phyloP scores from a whole-genome alignment of 2,329 filamentous ascomycete species.

The Aspergillus sp. region DNA sequence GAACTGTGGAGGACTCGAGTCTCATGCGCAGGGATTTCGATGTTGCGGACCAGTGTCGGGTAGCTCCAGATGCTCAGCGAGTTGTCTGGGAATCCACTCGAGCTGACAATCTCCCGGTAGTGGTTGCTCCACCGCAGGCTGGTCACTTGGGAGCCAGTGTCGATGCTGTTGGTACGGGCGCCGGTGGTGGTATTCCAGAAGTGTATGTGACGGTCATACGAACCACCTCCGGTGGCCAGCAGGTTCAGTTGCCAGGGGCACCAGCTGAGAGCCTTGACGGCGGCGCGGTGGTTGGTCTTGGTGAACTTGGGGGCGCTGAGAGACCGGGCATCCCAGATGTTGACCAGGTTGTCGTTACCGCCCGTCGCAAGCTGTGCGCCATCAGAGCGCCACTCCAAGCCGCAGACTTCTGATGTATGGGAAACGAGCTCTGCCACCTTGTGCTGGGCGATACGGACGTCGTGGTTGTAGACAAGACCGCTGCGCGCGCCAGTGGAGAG shows the following conservation, averaged over 20 bases:
- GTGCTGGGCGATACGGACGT: constrained; percentile 95
- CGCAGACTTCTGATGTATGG: constrained; percentile 96
- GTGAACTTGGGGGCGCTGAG: constrained; percentile 94
- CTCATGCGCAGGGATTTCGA: constrained; percentile 97
- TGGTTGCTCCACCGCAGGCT: constrained; percentile 92
- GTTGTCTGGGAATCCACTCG: constrained; percentile 98
- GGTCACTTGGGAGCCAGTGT: constrained; percentile 95
- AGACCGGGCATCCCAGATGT: constrained; percentile 96
- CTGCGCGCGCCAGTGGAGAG: constrained; percentile 91
- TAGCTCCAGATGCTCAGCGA: constrained; percentile 99
- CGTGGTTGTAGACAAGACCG: constrained; percentile 95
- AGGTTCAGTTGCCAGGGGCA: constrained; percentile 99
- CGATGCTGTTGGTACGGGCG: constrained; percentile 96
- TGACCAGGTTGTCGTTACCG: constrained; percentile 97
- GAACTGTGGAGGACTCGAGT: constrained; percentile 94
- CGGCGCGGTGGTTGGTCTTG: constrained; percentile 99
- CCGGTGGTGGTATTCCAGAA: constrained; percentile 99
- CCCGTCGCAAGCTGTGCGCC: constrained; percentile 95
- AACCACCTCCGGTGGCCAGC: constrained; percentile 90
- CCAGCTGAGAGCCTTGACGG: constrained; percentile 96
- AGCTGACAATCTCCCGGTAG: constrained; percentile 97
- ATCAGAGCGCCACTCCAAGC: constrained; percentile 94
- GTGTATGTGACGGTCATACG: constrained; percentile 96
- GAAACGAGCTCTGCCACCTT: constrained; percentile 96
- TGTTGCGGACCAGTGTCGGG: constrained; percentile 90